Conservation (phyloP, 2,329 filamentous ascomycete genomes). For the Berkeleyomyces basicola region DNA sequence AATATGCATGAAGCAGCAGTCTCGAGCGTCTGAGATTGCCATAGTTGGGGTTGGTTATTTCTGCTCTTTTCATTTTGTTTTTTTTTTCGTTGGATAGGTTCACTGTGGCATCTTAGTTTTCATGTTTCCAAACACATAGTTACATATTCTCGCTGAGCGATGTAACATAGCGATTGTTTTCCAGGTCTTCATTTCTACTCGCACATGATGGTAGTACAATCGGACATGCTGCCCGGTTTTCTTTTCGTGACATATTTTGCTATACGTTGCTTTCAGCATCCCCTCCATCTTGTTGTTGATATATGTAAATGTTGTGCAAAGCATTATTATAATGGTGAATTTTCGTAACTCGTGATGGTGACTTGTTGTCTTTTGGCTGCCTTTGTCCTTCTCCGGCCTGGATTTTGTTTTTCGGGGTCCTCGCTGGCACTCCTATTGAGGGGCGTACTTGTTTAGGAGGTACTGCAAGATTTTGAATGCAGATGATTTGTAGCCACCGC, state of each 20-base stretch:
- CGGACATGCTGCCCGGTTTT: too few species aligned
- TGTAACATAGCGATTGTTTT: not conserved
- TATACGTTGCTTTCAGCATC: too few species aligned
- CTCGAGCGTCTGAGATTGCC: not conserved
- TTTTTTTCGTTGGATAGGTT: not conserved
- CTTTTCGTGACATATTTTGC: too few species aligned
- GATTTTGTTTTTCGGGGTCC: not conserved
- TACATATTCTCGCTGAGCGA: not conserved
- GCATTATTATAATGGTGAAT: conserved; percentile 3
- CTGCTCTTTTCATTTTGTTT: not conserved
- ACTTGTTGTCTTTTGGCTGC: not conserved
- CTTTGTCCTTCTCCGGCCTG: not conserved
- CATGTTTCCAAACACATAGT: not conserved
- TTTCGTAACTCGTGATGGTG: conserved; percentile 5
- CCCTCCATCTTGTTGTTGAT: not conserved
- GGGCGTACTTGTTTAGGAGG: conserved; percentile 55
- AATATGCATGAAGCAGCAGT: not conserved
- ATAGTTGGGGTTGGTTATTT: not conserved
- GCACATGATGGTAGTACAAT: not conserved
- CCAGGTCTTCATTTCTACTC: not conserved
- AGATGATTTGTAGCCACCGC: conserved; percentile 57
- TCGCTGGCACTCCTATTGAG: conserved; percentile 1
- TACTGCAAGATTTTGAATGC: conserved; percentile 66
- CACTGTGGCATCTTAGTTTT: not conserved
- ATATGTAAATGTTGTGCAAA: not conserved